Evolutionary conservation across 306 rosid species (phyloP), one percentile per base, ranked within the genome.

Genomic region (Oxytropis ochrocephala): DNA sequence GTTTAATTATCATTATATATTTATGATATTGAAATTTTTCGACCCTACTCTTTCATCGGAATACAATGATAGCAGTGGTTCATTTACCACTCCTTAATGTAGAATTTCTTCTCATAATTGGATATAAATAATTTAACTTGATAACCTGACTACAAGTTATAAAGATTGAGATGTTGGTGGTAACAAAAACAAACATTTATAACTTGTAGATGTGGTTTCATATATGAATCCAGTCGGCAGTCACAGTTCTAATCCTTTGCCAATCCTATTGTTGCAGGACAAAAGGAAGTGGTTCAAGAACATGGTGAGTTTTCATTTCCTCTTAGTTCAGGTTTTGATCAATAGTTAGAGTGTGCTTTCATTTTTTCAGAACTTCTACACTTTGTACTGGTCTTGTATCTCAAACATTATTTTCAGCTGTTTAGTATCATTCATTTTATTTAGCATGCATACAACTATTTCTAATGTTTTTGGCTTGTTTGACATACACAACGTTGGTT

Each of bases 231-330:
- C 16, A 59, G 14, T 47, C 44, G 18, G 39, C 16, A 59, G 14
- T 47, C 44, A 27, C 30, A 61, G 29, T 57, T 65, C 58, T 71
- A 60, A 78, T 29, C 58, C 55, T 49, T 18, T 63, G 18, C 30
- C 27, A n/a, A 16, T 35, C 11, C 42, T 13, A 27, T 63, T 58
- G 56, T 74, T 82, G 79, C 91, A 88, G 91, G 89, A 80, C 9
- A 88, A 52, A 76, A 78, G 86, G 35, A 78, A n/a, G 48, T 86
- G 95, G 91, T 84, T 86, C 73, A 86, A 78, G 76, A 57, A 60
- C 46, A 36, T 21, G 70, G 95, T 88, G 67, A 82, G 95, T 75
- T 76, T 69, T 82, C 43, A 14, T 67, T 18, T 64, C 49, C 42
- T 67, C 14, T 11, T 48, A 11, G 47, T 49, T 57, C 51, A 29